Evolutionary conservation across 2,329 filamentous ascomycete genomes (phyloP), one percentile per base, ranked within the genome.

Genomic region (Phaeosphaeriaceae sp.): DNA sequence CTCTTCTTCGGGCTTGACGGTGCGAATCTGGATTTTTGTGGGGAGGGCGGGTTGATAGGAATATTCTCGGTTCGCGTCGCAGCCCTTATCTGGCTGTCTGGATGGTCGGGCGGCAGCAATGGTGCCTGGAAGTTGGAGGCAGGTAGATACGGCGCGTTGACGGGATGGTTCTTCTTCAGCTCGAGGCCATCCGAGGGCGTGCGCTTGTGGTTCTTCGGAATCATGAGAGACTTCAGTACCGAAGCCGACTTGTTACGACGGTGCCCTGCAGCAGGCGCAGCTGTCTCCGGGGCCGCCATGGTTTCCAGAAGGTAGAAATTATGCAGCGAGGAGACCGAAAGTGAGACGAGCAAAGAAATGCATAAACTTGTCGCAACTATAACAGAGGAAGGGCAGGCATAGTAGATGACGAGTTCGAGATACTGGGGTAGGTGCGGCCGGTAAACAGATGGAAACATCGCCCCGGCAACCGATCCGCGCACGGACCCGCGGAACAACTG

Each of bases 191-290:
- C 77, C 22, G 80, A 82, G 46, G 80, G 79, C 58, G 81, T 80
- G 51, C 81, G 80, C 64, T 80, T 82, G 67, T 85, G 80, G 56
- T 74, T 72, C 70, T 81, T 84, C 51, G 83, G 76, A 20, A 79
- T 77, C 65, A 87, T 81, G 55, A 87, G 81, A 20, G 84, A 83
- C 68, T 82, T 83, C 60, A 88, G 76, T 46, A 76, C 68, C 49
- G 72, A 68, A 45, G 83, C 76, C 56, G 77, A 79, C 65, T 77
- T 78, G 70, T 78, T 76, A 56, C 77, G 76, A 53, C 72, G 65
- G 56, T 79, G 76, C 42, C 73, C 71, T 46, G 68, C 56, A 45
- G 65, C 54, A 48, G 68, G 68, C 49, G 61, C 61, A 33, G 70
- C 63, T 56, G 61, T 55, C 33, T 56, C 57, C 42, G 61, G 61